Base-by-base conservation (phyloP, 2,329 filamentous ascomycete genomes). In the Pyrenophora teres region DNA sequence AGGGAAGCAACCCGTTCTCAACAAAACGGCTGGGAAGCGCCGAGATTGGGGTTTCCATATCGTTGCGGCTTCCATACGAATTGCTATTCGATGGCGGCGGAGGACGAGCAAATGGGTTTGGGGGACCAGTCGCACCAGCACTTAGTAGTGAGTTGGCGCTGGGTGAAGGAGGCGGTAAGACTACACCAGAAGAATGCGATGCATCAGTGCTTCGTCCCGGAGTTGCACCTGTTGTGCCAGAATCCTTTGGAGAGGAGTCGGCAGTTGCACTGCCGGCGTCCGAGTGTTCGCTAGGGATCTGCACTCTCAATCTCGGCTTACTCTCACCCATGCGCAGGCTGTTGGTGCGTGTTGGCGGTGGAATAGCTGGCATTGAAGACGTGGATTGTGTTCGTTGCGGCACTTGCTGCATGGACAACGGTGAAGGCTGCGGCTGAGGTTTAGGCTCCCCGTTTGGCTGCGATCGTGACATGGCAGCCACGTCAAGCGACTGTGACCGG, bases 61-160 rank as follows among this genome's bases (percentile, higher is more conserved):
- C 68, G 12, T 62, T 54, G 43, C 59, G 55, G 41, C 72, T 75
- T 41, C 68, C 67, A 41, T 76, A 74, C 52, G 75, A 64, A 61
- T 68, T 63, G 67, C 75, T 78, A 63, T 82, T 84, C 50, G 85
- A 81, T 23, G 92, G 90, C 4, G 89, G 91, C 21, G 87, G 83
- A 0, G 93, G 94, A 36, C 93, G 83, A 6, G 94, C 94, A 72
- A 97, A 99, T 0, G 94, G 94, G 71, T 99, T 99, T 2, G 92
- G 92, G 12, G 94, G 94, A 0, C 94, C 94, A 32, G 87, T 88
- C 7, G 94, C 93, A 35, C 94, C 94, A 0, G 94, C 94, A 40
- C 92, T 96, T 48, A 97, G 80, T 6, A 97, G 80, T 2, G 91
- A 86, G 18, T 89, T 89, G 2, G 91, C 89, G 25, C 91, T 96